phyloP scores from a whole-genome alignment of 2,329 filamentous ascomycete genomes.

The Hymenoscyphus linearis region DNA sequence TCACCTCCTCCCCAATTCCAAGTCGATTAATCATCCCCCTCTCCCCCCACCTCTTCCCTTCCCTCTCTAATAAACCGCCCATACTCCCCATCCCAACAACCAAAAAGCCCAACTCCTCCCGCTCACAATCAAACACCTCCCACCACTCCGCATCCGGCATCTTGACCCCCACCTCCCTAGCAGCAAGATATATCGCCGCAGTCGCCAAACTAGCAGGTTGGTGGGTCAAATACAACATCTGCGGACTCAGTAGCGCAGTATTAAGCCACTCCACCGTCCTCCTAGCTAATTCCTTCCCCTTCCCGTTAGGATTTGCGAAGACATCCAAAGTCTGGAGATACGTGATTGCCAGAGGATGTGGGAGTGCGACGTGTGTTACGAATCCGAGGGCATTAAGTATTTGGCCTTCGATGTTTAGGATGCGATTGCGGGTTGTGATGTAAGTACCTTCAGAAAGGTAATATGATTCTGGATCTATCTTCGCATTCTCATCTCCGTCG shows the following conservation, averaged over 20 bases:
- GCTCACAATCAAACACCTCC: slow-evolving; percentile 95
- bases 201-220: slow-evolving; percentile 82
- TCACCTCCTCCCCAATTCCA: slow-evolving; percentile 22
- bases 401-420: slow-evolving; percentile 71
- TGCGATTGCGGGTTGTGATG: slow-evolving; percentile 53
- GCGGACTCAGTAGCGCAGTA: slow-evolving; percentile 76
- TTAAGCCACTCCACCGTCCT: slow-evolving; percentile 77
- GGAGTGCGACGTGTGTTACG: slow-evolving; percentile 77
- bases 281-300: slow-evolving; percentile 50
- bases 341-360: slow-evolving; percentile 80
- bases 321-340: slow-evolving; percentile 88
- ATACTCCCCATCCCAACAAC: slow-evolving; percentile 81
- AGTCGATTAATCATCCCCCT: slow-evolving; percentile 21
- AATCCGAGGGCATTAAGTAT: slow-evolving; percentile 75
- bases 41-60: slow-evolving; percentile 21
- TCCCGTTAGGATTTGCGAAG: slow-evolving; percentile 32
- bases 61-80: slow-evolving; percentile 46
- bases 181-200: slow-evolving; percentile 85
- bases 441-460: slow-evolving; percentile 72
- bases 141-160: slow-evolving; percentile 88
- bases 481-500: neutral
- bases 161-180: slow-evolving; percentile 68
- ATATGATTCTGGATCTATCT: slow-evolving; percentile 46
- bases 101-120: slow-evolving; percentile 89
- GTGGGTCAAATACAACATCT: slow-evolving; percentile 86